phyloP scores from a whole-genome alignment of 805 yeast genomes.

The Yueomyces sinensis region DNA sequence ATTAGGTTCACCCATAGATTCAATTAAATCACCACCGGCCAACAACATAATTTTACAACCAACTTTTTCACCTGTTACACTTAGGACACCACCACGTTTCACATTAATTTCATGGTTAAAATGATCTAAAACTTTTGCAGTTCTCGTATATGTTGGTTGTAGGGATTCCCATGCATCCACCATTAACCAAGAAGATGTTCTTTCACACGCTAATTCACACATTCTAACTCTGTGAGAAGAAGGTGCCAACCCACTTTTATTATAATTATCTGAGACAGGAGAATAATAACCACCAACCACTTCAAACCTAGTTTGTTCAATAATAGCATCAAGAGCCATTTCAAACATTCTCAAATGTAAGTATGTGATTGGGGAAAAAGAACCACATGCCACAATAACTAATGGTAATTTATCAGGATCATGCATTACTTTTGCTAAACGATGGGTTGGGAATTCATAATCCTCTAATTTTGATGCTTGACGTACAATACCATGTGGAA shows the following conservation, averaged over 20 bases:
- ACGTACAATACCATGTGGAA: slow-evolving; percentile 84
- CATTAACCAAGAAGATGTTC: slow-evolving; percentile 96
- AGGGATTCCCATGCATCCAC: slow-evolving; percentile 98
- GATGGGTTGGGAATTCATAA: slow-evolving; percentile 78
- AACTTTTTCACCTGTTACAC: slow-evolving; percentile 44
- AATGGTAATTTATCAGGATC: slow-evolving; percentile 76
- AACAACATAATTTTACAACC: slow-evolving; percentile 91
- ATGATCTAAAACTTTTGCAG: slow-evolving; percentile 92
- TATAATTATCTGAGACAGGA: slow-evolving; percentile 87
- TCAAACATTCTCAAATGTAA: slow-evolving; percentile 94
- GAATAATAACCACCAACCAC: slow-evolving; percentile 94
- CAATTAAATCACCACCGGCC: slow-evolving; percentile 97
- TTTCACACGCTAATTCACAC: slow-evolving; percentile 97
- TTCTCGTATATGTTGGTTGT: slow-evolving; percentile 81
- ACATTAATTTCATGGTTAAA: slow-evolving; percentile 91
- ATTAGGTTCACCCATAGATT: slow-evolving; percentile 99
- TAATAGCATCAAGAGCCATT: slow-evolving; percentile 90
- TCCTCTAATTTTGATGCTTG: slow-evolving; percentile 62
- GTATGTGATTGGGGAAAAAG: slow-evolving; percentile 91
- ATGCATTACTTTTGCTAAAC: slow-evolving; percentile 54
- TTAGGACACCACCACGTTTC: slow-evolving; percentile 70
- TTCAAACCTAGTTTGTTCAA: slow-evolving; percentile 87
- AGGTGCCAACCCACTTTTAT: slow-evolving; percentile 84
- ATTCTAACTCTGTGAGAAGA: slow-evolving; percentile 85
- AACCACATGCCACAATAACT: slow-evolving; percentile 94